Percentiles rank a stretch among this genome's conserved stretches.
Conservation (phyloP, 2,329 filamentous ascomycete genomes). For the Fusarium mundagurra region DNA sequence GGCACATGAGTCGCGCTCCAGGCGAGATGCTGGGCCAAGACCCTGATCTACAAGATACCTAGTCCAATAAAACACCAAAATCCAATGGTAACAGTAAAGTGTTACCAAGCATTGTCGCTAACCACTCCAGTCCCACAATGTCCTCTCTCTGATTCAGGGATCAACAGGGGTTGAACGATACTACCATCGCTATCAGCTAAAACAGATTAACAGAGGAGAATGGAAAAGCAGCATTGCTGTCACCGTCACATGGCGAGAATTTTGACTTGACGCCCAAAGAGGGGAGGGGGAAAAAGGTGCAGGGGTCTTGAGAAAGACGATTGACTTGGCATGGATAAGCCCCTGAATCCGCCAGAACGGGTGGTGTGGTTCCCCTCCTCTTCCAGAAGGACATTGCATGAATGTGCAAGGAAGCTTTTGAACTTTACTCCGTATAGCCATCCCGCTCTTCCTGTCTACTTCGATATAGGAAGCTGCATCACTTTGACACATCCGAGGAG, state of each 20-base stretch:
- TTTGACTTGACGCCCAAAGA: constrained; percentile 24
- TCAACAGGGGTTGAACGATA: constrained; percentile 27
- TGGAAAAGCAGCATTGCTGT: neutral
- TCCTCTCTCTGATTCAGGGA: constrained; percentile 26
- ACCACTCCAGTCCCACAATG: constrained; percentile 11
- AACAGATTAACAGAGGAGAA: neutral
- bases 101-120: constrained; percentile 25
- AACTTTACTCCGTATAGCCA: neutral
- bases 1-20: constrained; percentile 13
- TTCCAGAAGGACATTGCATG: constrained; percentile 36
- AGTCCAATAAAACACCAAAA: constrained; percentile 1
- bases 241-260: constrained; percentile 20
- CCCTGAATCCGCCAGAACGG: constrained; percentile 38
- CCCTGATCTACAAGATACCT: constrained; percentile 11
- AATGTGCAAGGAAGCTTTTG: constrained; percentile 18
- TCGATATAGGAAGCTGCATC: constrained; percentile 13
- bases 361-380: constrained; percentile 35
- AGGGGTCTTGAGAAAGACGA: constrained; percentile 4
- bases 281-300: neutral
- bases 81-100: neutral
- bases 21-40: constrained; percentile 8
- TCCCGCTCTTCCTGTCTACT: neutral
- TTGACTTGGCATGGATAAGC: constrained; percentile 32
- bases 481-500: constrained; percentile 11
- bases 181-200: neutral